Evolutionary conservation across 1,284 basidiomycete genomes (phyloP).

Genomic region (Trichosporon coremiiforme): DNA sequence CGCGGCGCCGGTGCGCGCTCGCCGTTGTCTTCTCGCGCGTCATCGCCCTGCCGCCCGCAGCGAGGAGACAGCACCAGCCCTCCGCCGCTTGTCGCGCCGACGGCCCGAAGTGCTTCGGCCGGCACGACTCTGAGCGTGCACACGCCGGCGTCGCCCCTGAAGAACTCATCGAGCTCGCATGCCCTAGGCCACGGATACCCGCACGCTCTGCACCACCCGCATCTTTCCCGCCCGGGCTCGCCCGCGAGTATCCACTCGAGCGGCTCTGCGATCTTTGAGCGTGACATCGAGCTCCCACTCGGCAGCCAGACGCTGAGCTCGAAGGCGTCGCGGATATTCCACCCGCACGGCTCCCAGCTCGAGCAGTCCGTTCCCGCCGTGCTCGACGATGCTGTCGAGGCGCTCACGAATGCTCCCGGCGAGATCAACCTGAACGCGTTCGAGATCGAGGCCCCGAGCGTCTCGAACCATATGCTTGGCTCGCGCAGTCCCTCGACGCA

Average conservation of each 20-base stretch:
- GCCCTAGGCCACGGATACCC: constrained; percentile 23
- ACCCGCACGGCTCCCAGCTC: constrained; percentile 48
- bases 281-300: constrained; percentile 53
- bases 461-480: constrained; percentile 31
- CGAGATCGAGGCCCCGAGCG: constrained; percentile 51
- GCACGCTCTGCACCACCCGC: constrained; percentile 17
- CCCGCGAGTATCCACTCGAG: constrained; percentile 51
- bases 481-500: constrained; percentile 40
- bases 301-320: constrained; percentile 46
- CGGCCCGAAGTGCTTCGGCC: constrained; percentile 23
- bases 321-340: constrained; percentile 47
- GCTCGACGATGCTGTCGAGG: constrained; percentile 56
- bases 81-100: constrained; percentile 31
- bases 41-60: constrained; percentile 34
- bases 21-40: constrained; percentile 41
- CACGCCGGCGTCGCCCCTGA: constrained; percentile 1
- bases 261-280: constrained; percentile 55
- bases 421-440: constrained; percentile 33
- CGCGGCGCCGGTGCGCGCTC: constrained; percentile 39
- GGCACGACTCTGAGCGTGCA: background rate
- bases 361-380: constrained; percentile 55
- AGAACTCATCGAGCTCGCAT: constrained; percentile 1
- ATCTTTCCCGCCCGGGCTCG: constrained; percentile 43
- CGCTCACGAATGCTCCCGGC: constrained; percentile 38
- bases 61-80: constrained; percentile 24